Evolutionary conservation across 1,284 basidiomycete species (phyloP).

Genomic region (Marasmius oreades): DNA sequence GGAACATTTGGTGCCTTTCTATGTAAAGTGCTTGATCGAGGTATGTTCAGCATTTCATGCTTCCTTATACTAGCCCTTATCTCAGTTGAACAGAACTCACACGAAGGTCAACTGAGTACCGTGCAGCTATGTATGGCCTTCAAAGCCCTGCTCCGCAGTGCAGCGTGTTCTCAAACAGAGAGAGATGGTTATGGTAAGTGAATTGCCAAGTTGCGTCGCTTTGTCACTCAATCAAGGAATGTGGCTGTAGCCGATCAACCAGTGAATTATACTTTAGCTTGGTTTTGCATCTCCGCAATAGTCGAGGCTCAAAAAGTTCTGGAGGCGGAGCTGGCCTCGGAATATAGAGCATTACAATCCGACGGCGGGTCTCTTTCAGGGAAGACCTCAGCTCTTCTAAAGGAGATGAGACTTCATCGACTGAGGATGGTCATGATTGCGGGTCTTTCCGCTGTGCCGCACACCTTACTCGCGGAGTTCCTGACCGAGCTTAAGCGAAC

Average conservation of each 20-base stretch:
- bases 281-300: not conserved
- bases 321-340: not conserved
- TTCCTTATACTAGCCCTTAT: not conserved
- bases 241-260: not conserved
- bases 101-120: conserved; percentile 51
- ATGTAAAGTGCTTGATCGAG: conserved; percentile 61
- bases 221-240: not conserved
- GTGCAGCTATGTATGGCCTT: conserved; percentile 65
- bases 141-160: conserved; percentile 57
- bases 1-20: conserved; percentile 62
- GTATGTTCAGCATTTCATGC: conserved; percentile 32
- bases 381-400: not conserved
- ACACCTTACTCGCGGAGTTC: conserved; percentile 47
- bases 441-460: conserved; percentile 53
- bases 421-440: conserved; percentile 59
- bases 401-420: conserved; percentile 41
- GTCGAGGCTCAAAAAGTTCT: not conserved
- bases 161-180: conserved; percentile 26
- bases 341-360: not conserved
- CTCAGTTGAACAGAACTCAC: conserved; percentile 54
- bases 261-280: not conserved
- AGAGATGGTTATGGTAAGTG: not conserved
- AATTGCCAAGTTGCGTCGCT: too few relatives aligned
- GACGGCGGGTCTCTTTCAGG: not conserved
- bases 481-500: conserved; percentile 43